These are phyloP conservation scores for Yamadazyma membranifaciens DNA, from an alignment of 1,139 yeast species.

Conservation along the genomic window DNA sequence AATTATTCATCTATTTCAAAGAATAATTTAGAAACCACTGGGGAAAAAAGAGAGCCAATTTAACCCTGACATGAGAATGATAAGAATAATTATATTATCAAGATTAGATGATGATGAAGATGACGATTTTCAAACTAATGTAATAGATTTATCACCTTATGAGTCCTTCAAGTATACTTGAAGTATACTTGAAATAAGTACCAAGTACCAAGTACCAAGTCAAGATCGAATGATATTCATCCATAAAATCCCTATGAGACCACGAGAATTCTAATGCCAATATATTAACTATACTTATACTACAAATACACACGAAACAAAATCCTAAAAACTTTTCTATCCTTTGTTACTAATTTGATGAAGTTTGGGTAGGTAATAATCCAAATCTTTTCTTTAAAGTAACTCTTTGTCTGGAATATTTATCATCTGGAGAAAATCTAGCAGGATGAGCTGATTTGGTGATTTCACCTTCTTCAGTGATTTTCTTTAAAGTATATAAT, in stretches of 20 bases:
- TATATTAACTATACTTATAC: constrained; percentile 8
- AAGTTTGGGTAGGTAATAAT: constrained; percentile 75
- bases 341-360: neutral
- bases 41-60: constrained; percentile 57
- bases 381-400: constrained; percentile 94
- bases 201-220: no score
- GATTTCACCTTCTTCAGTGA: constrained; percentile 82
- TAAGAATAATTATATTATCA: no score
- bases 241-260: no score
- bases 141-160: no score
- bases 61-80: constrained; percentile 15
- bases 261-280: constrained; percentile 5
- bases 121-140: no score
- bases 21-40: constrained; percentile 72
- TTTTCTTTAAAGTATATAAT: constrained; percentile 85
- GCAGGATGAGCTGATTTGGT: constrained; percentile 99
- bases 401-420: constrained; percentile 98
- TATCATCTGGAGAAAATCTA: constrained; percentile 98
- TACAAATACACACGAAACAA: constrained; percentile 2
- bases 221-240: no score
- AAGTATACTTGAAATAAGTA: no score
- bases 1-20: constrained; percentile 70
- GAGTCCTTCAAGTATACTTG: no score
- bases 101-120: no score
- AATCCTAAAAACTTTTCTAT: neutral